Evolutionary conservation across 2,329 filamentous ascomycete species (phyloP).

Genomic region (Arthrocladium fulminans): DNA sequence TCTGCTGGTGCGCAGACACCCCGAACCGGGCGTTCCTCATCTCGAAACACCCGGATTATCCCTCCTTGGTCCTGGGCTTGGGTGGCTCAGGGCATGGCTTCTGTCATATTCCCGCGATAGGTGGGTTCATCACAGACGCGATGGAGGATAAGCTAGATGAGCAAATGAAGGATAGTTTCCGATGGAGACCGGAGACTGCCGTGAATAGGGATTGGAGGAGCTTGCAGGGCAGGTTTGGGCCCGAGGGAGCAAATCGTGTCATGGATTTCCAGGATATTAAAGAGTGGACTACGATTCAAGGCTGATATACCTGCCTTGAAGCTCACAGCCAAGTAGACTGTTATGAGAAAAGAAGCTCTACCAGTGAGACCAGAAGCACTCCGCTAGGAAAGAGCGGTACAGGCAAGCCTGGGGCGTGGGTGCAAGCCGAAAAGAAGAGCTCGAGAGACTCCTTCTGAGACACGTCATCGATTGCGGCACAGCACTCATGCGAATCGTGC

Average conservation of each 20-base stretch:
- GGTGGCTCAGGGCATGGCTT: conserved; percentile 48
- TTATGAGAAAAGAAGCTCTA: no score
- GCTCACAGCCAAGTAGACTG: no score
- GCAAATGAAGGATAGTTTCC: conserved; percentile 35
- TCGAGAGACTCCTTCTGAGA: no score
- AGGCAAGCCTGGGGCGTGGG: no score
- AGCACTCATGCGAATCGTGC: no score
- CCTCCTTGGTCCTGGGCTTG: conserved; percentile 39
- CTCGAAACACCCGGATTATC: conserved; percentile 38
- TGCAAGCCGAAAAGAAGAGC: no score
- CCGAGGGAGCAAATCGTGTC: conserved; percentile 34
- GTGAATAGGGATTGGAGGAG: conserved; percentile 39
- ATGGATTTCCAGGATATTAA: conserved; percentile 41
- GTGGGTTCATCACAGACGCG: conserved; percentile 41
- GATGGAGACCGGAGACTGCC: conserved; percentile 46
- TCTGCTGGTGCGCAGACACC: conserved; percentile 52
- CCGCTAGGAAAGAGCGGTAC: no score
- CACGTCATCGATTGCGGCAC: no score
- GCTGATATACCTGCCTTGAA: no score
- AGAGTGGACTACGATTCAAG: conserved; percentile 33
- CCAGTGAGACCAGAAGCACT: no score
- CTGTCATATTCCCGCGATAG: conserved; percentile 45
- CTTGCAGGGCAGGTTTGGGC: conserved; percentile 41
- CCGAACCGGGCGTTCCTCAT: conserved; percentile 48
- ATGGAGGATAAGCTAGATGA: conserved; percentile 39